These are phyloP conservation scores for Lyophyllum atratum DNA, from an alignment of 768 basidiomycete genomes.

Conservation along the genomic window DNA sequence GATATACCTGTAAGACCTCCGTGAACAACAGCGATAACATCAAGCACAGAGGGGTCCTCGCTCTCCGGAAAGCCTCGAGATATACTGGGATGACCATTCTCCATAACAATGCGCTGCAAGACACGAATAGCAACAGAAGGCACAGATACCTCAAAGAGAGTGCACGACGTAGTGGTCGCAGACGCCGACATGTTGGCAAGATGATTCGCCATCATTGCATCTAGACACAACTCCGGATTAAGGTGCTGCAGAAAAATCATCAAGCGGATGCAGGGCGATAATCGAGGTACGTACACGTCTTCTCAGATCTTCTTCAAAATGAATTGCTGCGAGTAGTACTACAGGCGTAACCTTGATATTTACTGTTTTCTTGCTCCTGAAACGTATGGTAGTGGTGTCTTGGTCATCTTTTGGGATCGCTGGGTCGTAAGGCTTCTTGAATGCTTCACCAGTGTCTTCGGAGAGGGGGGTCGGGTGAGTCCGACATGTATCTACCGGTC, in stretches of 20 bases:
- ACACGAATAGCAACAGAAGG: conserved; percentile 41
- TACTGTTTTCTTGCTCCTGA: conserved; percentile 39
- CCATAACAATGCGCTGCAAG: conserved; percentile 47
- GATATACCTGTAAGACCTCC: conserved; percentile 20
- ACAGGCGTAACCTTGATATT: conserved; percentile 59
- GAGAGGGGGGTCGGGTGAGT: background rate
- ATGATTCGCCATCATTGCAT: conserved; percentile 44
- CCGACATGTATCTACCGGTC: conserved; percentile 12
- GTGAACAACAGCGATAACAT: conserved; percentile 31
- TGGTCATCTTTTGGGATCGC: conserved; percentile 18
- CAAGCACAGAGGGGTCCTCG: conserved; percentile 27
- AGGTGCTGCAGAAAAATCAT: conserved; percentile 23
- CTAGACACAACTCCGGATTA: conserved; percentile 40
- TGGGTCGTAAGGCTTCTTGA: background rate
- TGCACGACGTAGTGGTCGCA: conserved; percentile 16
- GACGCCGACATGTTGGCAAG: conserved; percentile 32
- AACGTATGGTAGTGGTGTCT: conserved; percentile 39
- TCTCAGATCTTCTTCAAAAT: conserved; percentile 49
- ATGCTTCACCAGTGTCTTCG: background rate
- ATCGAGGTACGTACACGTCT: conserved; percentile 39
- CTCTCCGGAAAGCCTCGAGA: conserved; percentile 20
- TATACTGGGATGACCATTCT: conserved; percentile 31
- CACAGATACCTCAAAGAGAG: conserved; percentile 44
- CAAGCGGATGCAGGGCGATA: background rate
- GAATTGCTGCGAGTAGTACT: conserved; percentile 40